A percentile compares a stretch with the other conserved stretches of the same genome.
phyloP scores from a whole-genome alignment of 1,284 basidiomycete species.

The Malassezia cuniculi region DNA sequence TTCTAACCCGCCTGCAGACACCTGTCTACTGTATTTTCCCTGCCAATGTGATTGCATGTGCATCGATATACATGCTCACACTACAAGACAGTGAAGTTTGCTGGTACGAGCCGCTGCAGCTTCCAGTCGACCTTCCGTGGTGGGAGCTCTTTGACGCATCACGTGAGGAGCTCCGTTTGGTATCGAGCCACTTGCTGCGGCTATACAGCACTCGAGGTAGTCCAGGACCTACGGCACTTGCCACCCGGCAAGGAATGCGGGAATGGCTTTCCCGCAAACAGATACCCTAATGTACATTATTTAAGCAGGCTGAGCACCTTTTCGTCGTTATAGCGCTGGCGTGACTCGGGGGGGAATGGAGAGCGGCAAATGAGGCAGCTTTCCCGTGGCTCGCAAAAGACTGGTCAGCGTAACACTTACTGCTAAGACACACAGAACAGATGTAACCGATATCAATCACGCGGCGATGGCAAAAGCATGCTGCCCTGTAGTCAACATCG shows the following conservation, averaged over 20 bases:
- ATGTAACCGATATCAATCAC: conserved; percentile 95
- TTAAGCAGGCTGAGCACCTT: not conserved
- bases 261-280: conserved; percentile 5
- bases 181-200: conserved; percentile 23
- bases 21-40: conserved; percentile 77
- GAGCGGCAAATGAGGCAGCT: conserved; percentile 18
- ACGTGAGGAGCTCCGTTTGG: conserved; percentile 23
- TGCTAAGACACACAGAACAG: conserved; percentile 50
- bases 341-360: conserved; percentile 11
- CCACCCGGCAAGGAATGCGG: conserved; percentile 4
- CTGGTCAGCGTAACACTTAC: conserved; percentile 15
- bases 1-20: conserved; percentile 57
- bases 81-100: conserved; percentile 15
- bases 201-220: conserved; percentile 18
- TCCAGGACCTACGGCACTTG: not conserved
- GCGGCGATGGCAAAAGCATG: conserved; percentile 95
- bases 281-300: conserved; percentile 4
- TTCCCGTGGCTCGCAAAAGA: conserved; percentile 19
- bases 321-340: conserved; percentile 13
- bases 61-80: conserved; percentile 45
- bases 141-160: conserved; percentile 46
- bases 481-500: conserved; percentile 87
- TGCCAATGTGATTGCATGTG: conserved; percentile 73
- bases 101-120: conserved; percentile 19
- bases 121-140: conserved; percentile 46